A percentile compares a stretch with the other conserved stretches of the same genome.
These are phyloP conservation scores for Globisporangium nodosum DNA, from an alignment of 352 stramenopile species.

Conservation along the genomic window DNA sequence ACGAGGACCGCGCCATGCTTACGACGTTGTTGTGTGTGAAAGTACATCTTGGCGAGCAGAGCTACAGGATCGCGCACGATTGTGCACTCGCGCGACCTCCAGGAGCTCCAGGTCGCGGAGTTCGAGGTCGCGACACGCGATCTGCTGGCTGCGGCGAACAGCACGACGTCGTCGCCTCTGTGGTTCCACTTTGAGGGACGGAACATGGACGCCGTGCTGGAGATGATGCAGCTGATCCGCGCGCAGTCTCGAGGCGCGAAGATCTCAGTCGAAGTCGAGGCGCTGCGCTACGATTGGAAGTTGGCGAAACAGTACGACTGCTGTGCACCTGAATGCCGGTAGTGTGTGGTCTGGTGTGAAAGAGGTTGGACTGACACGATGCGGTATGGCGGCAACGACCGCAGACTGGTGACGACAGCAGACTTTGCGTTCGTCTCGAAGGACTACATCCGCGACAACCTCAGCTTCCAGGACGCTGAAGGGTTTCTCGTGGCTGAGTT, in stretches of 20 bases:
- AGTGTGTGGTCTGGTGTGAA: background rate
- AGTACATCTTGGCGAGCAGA: slow-evolving; percentile 72
- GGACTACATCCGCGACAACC: slow-evolving; percentile 61
- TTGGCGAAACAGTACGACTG: slow-evolving; percentile 40
- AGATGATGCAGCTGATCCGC: slow-evolving; percentile 54
- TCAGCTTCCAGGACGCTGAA: slow-evolving; percentile 27
- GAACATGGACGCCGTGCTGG: slow-evolving; percentile 49
- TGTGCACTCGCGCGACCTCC: slow-evolving; percentile 54
- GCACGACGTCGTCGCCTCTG: slow-evolving; percentile 6
- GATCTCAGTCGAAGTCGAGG: slow-evolving; percentile 68
- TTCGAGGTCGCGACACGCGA: slow-evolving; percentile 33
- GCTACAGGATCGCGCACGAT: slow-evolving; percentile 64
- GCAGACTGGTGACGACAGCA: slow-evolving; percentile 32
- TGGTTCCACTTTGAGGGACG: slow-evolving; percentile 76
- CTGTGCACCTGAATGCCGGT: background rate
- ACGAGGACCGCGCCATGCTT: background rate
- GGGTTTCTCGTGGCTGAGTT: slow-evolving; percentile 31
- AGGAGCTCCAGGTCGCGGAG: slow-evolving; percentile 37
- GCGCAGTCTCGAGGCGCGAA: slow-evolving; percentile 9
- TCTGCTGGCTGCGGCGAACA: slow-evolving; percentile 1
- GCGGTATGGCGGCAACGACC: background rate
- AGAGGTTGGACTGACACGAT: background rate
- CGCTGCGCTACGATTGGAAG: slow-evolving; percentile 56
- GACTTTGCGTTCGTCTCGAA: slow-evolving; percentile 71
- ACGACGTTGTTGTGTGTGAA: background rate